These are phyloP conservation scores for Eutrema salsugineum DNA, from an alignment of 441 rosid species.

Conservation along the genomic window DNA sequence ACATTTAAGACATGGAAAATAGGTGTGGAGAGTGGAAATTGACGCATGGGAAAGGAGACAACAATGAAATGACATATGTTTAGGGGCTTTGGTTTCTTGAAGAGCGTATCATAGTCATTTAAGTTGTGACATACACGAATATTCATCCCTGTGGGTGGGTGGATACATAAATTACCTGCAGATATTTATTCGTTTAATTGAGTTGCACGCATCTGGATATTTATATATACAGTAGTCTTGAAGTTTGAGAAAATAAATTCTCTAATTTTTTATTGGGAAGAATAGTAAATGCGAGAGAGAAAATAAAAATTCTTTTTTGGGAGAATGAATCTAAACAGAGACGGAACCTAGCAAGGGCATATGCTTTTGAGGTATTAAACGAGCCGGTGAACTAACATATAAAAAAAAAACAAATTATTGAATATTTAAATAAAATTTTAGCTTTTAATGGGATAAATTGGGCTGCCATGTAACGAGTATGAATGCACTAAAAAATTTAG, in stretches of 20 bases:
- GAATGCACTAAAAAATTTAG: too few species aligned
- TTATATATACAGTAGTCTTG: not conserved
- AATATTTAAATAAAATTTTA: not conserved
- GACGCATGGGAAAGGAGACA: slow-evolving; percentile 9
- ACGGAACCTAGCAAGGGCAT: not conserved
- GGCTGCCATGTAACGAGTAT: not conserved
- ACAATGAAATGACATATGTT: not conserved
- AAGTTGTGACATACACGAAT: slow-evolving; percentile 1
- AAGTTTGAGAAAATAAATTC: not conserved
- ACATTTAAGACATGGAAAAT: too few species aligned
- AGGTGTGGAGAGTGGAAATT: too few species aligned
- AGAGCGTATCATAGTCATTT: slow-evolving; percentile 9
- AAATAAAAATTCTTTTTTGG: not conserved
- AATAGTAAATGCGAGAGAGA: not conserved
- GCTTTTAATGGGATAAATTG: not conserved
- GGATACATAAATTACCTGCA: not conserved
- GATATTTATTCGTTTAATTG: not conserved
- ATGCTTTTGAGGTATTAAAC: not conserved
- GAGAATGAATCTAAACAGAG: not conserved
- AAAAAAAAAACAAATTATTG: not conserved
- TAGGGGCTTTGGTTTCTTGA: slow-evolving; percentile 3
- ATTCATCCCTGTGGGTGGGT: not conserved
- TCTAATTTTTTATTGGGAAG: not conserved
- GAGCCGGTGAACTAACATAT: not conserved
- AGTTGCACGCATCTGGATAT: not conserved